Evolutionary conservation across 768 basidiomycete species (phyloP).

Genomic region (Fomitopsis pulvina): DNA sequence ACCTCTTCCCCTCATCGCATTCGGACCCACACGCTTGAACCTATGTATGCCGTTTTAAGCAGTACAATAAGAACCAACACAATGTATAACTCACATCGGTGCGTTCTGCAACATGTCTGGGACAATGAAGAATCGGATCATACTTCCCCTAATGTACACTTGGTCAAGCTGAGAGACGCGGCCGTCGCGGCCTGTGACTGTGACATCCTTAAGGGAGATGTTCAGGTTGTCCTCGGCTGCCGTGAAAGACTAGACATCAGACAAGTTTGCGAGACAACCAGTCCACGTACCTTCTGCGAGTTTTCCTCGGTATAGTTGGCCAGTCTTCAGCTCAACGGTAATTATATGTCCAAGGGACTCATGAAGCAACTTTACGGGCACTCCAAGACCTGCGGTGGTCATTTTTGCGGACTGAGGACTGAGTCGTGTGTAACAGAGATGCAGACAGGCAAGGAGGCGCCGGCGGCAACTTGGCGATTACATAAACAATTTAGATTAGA

Average conservation of each 20-base stretch:
- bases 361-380: slow-evolving; percentile 94
- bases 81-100: slow-evolving; percentile 69
- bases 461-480: background rate
- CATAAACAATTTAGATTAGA: background rate
- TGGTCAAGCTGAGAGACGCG: slow-evolving; percentile 98
- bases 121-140: slow-evolving; percentile 98
- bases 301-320: slow-evolving; percentile 95
- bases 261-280: background rate
- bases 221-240: slow-evolving; percentile 97
- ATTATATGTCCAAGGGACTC: slow-evolving; percentile 95
- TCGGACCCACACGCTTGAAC: slow-evolving; percentile 98
- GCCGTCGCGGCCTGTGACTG: slow-evolving; percentile 96
- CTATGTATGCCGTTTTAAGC: slow-evolving; percentile 33
- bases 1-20: slow-evolving; percentile 97
- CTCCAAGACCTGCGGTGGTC: slow-evolving; percentile 66
- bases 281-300: slow-evolving; percentile 79
- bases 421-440: background rate
- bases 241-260: background rate
- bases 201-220: slow-evolving; percentile 93
- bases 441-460: background rate
- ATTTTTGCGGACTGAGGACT: slow-evolving; percentile 14
- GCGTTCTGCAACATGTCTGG: slow-evolving; percentile 99
- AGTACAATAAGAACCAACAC: background rate
- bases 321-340: slow-evolving; percentile 97
- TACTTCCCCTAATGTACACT: slow-evolving; percentile 97